These are phyloP conservation scores for Podila clonocystis DNA, from an alignment of 192 early-diverging fungal species.

Conservation along the genomic window DNA sequence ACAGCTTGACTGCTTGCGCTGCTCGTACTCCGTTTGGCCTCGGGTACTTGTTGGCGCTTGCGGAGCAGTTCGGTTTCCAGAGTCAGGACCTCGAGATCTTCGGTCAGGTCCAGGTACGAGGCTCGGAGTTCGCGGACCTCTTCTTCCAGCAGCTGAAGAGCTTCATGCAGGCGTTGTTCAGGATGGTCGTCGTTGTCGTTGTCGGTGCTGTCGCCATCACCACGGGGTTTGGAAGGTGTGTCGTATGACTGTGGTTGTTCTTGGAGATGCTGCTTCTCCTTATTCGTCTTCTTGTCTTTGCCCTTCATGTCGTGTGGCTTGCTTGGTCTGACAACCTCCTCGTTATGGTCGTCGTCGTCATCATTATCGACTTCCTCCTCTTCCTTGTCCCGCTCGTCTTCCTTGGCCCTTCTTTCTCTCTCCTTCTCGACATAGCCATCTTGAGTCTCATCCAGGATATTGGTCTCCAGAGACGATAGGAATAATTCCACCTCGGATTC, in stretches of 20 bases:
- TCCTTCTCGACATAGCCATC: not conserved
- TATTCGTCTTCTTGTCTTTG: not conserved
- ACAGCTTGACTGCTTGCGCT: not conserved
- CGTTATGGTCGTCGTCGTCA: not conserved
- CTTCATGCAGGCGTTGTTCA: constrained; percentile 22
- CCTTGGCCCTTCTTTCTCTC: no score
- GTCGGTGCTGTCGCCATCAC: not conserved
- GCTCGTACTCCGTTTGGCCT: not conserved
- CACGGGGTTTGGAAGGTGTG: not conserved
- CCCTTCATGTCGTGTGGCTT: not conserved
- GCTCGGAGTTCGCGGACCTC: constrained; percentile 24
- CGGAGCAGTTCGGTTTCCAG: not conserved
- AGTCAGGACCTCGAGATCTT: constrained; percentile 16
- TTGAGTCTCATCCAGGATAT: not conserved
- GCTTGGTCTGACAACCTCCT: not conserved
- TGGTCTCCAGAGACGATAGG: not conserved
- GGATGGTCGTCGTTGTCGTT: not conserved
- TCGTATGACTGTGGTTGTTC: not conserved
- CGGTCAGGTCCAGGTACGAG: constrained; percentile 20
- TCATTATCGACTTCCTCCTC: not conserved
- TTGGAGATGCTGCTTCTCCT: no score
- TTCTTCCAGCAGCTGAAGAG: constrained; percentile 12
- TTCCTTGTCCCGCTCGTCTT: not conserved
- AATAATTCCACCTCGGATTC: not conserved
- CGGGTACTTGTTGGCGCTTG: not conserved